Conservation (phyloP, 2,329 filamentous ascomycete species). For the Pleomassaria siparia region DNA sequence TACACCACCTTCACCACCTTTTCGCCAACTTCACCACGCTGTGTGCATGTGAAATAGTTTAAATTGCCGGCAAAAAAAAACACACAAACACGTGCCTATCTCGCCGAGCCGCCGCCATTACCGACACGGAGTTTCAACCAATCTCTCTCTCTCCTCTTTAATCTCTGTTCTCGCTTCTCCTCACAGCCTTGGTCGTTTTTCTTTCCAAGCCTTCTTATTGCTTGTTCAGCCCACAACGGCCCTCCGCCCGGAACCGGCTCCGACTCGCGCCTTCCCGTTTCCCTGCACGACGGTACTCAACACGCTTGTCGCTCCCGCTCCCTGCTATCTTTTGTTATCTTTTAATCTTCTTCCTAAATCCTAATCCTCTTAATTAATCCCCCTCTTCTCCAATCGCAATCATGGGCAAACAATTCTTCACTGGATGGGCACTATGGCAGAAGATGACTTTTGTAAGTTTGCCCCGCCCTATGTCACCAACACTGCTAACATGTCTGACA, state of each 20-base stretch:
- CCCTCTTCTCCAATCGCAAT: constrained; percentile 16
- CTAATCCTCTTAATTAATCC: constrained; percentile 15
- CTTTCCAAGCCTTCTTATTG: background rate
- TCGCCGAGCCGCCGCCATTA: constrained; percentile 1
- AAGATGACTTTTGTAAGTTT: constrained; percentile 82
- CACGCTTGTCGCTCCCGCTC: too few relatives aligned
- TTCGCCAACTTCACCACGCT: too few relatives aligned
- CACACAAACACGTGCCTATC: constrained; percentile 6
- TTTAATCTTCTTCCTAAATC: constrained; percentile 12
- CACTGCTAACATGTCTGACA: constrained; percentile 44
- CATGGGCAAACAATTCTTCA: constrained; percentile 46
- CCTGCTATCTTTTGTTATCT: constrained; percentile 23
- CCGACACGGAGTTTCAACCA: background rate
- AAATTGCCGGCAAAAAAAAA: constrained; percentile 9
- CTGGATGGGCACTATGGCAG: constrained; percentile 77
- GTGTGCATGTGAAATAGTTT: constrained; percentile 19
- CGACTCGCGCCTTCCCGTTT: constrained; percentile 17
- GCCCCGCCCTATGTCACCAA: constrained; percentile 1
- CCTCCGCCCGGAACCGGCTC: constrained; percentile 1
- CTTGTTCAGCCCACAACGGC: background rate
- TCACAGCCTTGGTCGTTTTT: background rate
- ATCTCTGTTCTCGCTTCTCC: background rate
- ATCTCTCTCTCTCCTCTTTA: background rate
- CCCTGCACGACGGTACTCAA: constrained; percentile 2
- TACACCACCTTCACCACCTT: too few relatives aligned